Base-by-base conservation (phyloP, 192 early-diverging fungal species). In the Pecoramyces ruminantium region DNA sequence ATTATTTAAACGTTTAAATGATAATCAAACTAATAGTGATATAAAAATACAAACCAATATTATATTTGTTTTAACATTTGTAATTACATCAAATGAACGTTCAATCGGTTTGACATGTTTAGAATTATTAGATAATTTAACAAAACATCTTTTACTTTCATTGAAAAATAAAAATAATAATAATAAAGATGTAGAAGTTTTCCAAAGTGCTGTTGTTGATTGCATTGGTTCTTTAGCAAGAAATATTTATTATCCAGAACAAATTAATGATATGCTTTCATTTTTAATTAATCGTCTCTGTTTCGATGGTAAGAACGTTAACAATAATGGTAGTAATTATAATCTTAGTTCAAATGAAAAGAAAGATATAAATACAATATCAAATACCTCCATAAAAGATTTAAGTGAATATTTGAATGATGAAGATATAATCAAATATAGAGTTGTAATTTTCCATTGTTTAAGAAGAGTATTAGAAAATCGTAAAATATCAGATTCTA, bases 191-290 rank as follows among this genome's bases (percentile, higher is more conserved):
- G 21, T 28, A 9, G 78, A 79, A 30, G 78, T 30, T 21, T 38
- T 79, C 27, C 30, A 38, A 30, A 79, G 78, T 39, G 78, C 78
- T 1, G 30, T 79, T 30, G 21, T 79, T 28, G 38, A 39, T 30
- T 79, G 78, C n/a, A 79, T 79, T 39, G 78, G 78, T 39, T 25
- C 78, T n/a, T 39, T 79, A n/a, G 78, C 78, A 30, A 79, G 30
- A 30, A 38, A 30, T 39, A 79, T 79, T 39, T 79, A 79, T 12
- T 79, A 79, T n/a, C 78, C 78, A 9, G 38, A 30, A 39, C 78
- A 79, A 79, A 79, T 25, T 4, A 79, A 79, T 39, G 78, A 79
- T 39, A 79, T 79, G 38, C 30, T 79, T n/a, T 30, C 30, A 4
- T 79, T 79, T 21, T 38, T 79, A 38, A 39, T 79, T n/a, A 79